These are phyloP conservation scores for Amaranthus tricolor DNA, from an alignment of 179 eudicot genomes.

Conservation along the genomic window DNA sequence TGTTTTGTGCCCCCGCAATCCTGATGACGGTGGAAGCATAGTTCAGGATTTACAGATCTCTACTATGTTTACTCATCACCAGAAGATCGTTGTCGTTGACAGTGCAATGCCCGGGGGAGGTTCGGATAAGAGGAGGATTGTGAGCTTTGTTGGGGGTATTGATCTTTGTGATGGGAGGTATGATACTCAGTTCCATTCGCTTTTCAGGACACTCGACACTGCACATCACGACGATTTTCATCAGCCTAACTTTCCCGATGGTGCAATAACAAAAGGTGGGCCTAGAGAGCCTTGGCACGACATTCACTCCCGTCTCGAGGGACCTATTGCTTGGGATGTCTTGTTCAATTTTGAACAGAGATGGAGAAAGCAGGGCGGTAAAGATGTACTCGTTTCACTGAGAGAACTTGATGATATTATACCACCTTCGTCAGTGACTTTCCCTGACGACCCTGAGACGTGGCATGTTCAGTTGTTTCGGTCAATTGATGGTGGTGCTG, in stretches of 20 bases:
- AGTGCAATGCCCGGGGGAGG: constrained; percentile 41
- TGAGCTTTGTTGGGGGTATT: constrained; percentile 55
- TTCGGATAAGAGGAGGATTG: constrained; percentile 39
- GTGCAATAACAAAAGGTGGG: constrained; percentile 46
- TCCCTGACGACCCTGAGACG: constrained; percentile 43
- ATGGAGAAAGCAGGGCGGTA: constrained; percentile 56
- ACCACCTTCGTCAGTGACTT: constrained; percentile 50
- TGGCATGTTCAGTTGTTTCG: constrained; percentile 58
- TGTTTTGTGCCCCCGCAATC: constrained; percentile 51
- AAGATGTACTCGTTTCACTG: constrained; percentile 36
- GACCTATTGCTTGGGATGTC: constrained; percentile 58
- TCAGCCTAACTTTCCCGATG: constrained; percentile 46
- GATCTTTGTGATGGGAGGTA: constrained; percentile 59
- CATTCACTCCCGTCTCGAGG: constrained; percentile 51
- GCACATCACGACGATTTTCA: constrained; percentile 54
- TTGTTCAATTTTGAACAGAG: constrained; percentile 53
- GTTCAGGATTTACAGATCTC: constrained; percentile 49
- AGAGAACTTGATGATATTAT: constrained; percentile 47
- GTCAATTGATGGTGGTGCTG: constrained; percentile 60
- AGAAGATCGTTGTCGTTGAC: constrained; percentile 50
- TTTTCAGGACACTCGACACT: constrained; percentile 49
- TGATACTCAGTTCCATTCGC: constrained; percentile 48
- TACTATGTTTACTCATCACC: constrained; percentile 61
- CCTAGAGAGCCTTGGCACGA: constrained; percentile 66
- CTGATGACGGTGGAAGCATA: constrained; percentile 53